Base-by-base conservation (phyloP, 805 yeast species). In the Candida oleophila region DNA sequence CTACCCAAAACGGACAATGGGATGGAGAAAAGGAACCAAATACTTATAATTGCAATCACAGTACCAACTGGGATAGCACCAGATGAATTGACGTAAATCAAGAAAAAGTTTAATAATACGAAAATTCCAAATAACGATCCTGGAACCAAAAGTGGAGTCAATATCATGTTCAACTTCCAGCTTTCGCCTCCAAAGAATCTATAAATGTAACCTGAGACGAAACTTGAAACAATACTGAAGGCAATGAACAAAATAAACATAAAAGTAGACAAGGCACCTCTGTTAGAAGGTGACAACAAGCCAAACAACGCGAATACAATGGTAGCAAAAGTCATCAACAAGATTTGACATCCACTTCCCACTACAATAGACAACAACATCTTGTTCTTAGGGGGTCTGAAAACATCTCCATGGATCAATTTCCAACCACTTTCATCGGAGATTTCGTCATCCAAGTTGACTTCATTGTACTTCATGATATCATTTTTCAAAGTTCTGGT, bases 351-450 rank as follows among this genome's bases (percentile, higher is more conserved):
- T 49, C 99, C 99, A 44, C 94, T 83, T 40, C 99, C 99, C 42
- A 90, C 80, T 19, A 91, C 66, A 7, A 90, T 82, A 2, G 97
- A 86, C 49, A 90, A 75, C 4, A 87, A 48, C 78, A 90, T 76
- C 46, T 86, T 75, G 54, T 78, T 71, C 43, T 73, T 63, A 38
- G 98, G 98, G 7, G 91, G 70, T 65, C 98, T 81, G 73, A 92
- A 92, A 25, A 92, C 90, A 64, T 92, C 98, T 51, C 97, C 98
- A 58, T 91, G 95, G 35, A 90, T 85, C 53, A 94, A 77, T 64
- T 94, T 94, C 99, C 99, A 94, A 35, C 99, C 99, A 61, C 90
- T 79, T 64, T 94, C 98, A 59, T 90, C 96, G 51, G 89, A 83
- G 44, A 89, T 80, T 48, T 87, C 96, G 56, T 85, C 89, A 61